Base-by-base conservation (phyloP, 1,139 yeast species). In the Geotrichum bryndzae region DNA sequence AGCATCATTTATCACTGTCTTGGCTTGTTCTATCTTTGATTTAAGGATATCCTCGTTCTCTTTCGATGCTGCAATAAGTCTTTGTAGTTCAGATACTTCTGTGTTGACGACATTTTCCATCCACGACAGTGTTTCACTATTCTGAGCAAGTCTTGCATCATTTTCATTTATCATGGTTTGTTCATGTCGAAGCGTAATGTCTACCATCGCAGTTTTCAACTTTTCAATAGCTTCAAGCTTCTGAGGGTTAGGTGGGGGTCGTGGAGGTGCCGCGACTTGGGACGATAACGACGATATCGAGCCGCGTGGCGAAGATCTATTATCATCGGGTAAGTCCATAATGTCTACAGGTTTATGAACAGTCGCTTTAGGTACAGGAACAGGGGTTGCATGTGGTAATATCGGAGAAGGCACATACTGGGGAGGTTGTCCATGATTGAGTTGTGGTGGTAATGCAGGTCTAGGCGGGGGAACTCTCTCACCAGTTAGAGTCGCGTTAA, bases 71-170 rank as follows among this genome's bases (percentile, higher is more conserved):
- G 57, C 31, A 15, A 55, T 56, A 85, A n/a, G 90, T 58, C 62
- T 90, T 88, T n/a, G 87, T 87, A 1, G 96, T 85, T 51, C 87
- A 84, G 70, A 96, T 81, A 68, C 91, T 92, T 0, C 97, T 88
- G 0, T 96, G 1, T 62, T 61, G 27, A 73, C 64, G 11, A 74
- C 68, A 2, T 60, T 56, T 41, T 71, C 72, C 59, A 73, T 66
- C 70, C 74, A 71, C 31, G 63, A 64, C 53, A 75, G 67, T 29
- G 72, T 67, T 25, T 63, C 64, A 18, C 38, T 53, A 54, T 54
- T 64, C 45, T 53, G 67, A 57, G n/a, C 90, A 62, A 94, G 77
- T 56, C 94, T 80, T 0, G 96, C 96, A 73, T 89, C 96, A 69
- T 96, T 68, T 69, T 13, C 64, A 54, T 51, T 61, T 15, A 61